A percentile compares a stretch with the other conserved stretches of the same genome.
phyloP scores from a whole-genome alignment of 2,329 filamentous ascomycete species.

The Apiospora sp. region DNA sequence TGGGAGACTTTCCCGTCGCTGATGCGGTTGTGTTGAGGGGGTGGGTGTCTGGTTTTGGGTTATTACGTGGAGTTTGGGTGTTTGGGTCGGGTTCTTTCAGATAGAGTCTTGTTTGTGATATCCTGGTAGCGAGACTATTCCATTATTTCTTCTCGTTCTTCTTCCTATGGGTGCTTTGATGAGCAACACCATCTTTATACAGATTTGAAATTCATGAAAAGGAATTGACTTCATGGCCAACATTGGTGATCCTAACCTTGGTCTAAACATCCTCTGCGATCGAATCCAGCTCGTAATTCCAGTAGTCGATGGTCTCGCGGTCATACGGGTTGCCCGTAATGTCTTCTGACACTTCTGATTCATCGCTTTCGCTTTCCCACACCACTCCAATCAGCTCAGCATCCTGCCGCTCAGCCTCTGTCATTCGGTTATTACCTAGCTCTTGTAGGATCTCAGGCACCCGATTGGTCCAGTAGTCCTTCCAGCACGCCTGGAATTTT shows the following conservation, averaged over 20 bases:
- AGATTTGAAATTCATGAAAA: no score
- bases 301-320: neutral
- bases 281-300: constrained; percentile 7
- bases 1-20: neutral
- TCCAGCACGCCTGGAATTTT: neutral
- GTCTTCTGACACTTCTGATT: neutral
- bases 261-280: neutral
- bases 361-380: constrained; percentile 4
- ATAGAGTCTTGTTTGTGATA: neutral
- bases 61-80: no score
- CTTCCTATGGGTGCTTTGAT: neutral
- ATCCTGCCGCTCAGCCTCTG: constrained; percentile 4
- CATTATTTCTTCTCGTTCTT: neutral
- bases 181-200: neutral
- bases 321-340: neutral
- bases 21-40: neutral
- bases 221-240: no score
- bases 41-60: neutral
- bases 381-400: constrained; percentile 23
- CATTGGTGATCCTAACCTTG: no score
- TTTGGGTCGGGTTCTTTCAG: neutral
- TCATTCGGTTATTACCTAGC: neutral
- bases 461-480: constrained; percentile 14
- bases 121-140: neutral
- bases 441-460: constrained; percentile 4